A percentile compares a stretch with the other conserved stretches of the same genome.
phyloP scores from a whole-genome alignment of 495 filamentous ascomycete species.

The Aspergillus nanangensis region DNA sequence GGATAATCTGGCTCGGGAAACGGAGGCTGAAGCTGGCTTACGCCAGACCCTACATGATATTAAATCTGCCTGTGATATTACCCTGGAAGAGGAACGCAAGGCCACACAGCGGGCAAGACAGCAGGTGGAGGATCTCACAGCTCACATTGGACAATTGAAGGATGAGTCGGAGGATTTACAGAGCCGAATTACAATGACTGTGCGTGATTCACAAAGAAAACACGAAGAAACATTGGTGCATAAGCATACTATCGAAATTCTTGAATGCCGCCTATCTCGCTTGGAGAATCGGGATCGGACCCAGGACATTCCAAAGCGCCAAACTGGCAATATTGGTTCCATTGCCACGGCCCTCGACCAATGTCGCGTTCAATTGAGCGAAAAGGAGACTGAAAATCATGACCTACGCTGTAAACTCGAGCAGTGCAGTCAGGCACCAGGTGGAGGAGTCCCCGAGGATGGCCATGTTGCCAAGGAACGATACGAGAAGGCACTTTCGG shows the following conservation, averaged over 20 bases:
- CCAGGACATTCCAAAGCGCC: slow-evolving; percentile 10
- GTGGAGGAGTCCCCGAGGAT: background rate
- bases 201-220: slow-evolving; percentile 11
- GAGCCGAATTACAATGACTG: slow-evolving; percentile 1
- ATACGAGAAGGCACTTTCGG: slow-evolving; percentile 3
- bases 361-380: slow-evolving; percentile 1
- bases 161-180: slow-evolving; percentile 2
- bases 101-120: background rate
- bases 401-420: slow-evolving; percentile 1
- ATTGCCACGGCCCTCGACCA: slow-evolving; percentile 10
- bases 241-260: slow-evolving; percentile 1
- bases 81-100: background rate
- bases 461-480: background rate
- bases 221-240: background rate
- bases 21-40: background rate
- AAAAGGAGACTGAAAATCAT: slow-evolving; percentile 6
- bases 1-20: background rate
- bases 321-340: slow-evolving; percentile 2
- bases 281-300: background rate
- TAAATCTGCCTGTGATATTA: background rate
- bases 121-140: background rate
- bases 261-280: slow-evolving; percentile 5
- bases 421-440: background rate
- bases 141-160: too few species aligned
- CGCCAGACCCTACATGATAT: background rate